phyloP scores from a whole-genome alignment of 345 rosid species.

The Lenwebbia sp. region DNA sequence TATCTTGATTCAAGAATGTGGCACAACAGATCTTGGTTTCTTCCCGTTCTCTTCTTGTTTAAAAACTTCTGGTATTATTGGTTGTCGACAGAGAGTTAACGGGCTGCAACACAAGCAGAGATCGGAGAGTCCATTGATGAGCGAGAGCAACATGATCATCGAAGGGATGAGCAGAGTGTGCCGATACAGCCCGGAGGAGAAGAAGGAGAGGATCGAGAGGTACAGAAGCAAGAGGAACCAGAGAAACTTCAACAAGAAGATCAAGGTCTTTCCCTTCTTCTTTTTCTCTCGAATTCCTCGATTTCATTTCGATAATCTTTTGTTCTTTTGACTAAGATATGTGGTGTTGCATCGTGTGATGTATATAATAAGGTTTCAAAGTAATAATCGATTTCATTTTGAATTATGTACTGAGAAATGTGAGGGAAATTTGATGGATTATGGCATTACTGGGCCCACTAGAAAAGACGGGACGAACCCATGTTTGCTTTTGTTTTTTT shows the following conservation, averaged over 20 bases:
- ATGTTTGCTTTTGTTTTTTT: neutral
- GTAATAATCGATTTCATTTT: neutral
- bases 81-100: conserved; percentile 8
- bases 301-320: neutral
- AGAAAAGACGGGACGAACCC: neutral
- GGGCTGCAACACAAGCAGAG: conserved; percentile 28
- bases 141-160: conserved; percentile 75
- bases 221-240: conserved; percentile 74
- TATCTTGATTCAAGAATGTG: neutral
- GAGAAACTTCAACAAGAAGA: conserved; percentile 93
- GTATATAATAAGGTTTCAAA: neutral
- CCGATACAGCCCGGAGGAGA: conserved; percentile 80
- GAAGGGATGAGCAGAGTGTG: conserved; percentile 73
- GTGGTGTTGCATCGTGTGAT: neutral
- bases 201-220: conserved; percentile 78
- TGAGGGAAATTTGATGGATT: neutral
- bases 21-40: neutral
- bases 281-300: neutral
- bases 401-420: neutral
- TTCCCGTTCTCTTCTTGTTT: neutral
- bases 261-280: conserved; percentile 42
- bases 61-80: neutral
- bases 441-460: neutral
- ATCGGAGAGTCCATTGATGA: conserved; percentile 37
- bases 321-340: neutral